phyloP scores from a whole-genome alignment of 192 early-diverging fungal genomes.

The Coemansia erecta region DNA sequence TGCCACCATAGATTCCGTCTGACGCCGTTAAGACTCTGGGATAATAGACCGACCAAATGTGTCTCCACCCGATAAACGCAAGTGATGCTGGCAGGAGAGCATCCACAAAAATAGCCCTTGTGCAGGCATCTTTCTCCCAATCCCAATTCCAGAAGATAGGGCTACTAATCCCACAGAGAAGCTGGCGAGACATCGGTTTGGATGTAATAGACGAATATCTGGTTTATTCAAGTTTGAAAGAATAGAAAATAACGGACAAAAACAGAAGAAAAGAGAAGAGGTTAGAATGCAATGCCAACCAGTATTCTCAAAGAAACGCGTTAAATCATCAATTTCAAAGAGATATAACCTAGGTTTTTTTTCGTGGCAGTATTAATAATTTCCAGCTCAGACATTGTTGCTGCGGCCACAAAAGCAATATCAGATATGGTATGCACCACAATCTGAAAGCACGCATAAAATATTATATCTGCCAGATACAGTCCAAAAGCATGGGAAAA shows the following conservation, averaged over 20 bases:
- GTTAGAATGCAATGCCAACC: no score
- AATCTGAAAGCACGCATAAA: neutral
- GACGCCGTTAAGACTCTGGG: neutral
- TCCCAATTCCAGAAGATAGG: conserved; percentile 25
- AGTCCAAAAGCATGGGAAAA: conserved; percentile 31
- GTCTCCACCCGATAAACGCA: conserved; percentile 12
- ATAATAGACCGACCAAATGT: neutral
- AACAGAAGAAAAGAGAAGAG: no score
- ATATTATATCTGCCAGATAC: conserved; percentile 31
- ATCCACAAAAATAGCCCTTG: conserved; percentile 16
- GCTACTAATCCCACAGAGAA: neutral
- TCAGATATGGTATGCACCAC: no score
- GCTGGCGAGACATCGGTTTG: neutral
- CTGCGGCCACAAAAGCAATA: no score
- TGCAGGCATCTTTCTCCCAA: conserved; percentile 19
- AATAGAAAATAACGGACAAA: no score
- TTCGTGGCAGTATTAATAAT: no score
- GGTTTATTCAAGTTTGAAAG: no score
- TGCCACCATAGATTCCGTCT: neutral
- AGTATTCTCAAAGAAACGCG: no score
- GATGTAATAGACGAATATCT: neutral
- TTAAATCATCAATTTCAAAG: no score
- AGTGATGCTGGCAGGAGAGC: conserved; percentile 7
- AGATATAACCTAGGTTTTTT: no score
- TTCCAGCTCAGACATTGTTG: no score